phyloP scores from a whole-genome alignment of 1,139 yeast species.

The Candida freyschussii region DNA sequence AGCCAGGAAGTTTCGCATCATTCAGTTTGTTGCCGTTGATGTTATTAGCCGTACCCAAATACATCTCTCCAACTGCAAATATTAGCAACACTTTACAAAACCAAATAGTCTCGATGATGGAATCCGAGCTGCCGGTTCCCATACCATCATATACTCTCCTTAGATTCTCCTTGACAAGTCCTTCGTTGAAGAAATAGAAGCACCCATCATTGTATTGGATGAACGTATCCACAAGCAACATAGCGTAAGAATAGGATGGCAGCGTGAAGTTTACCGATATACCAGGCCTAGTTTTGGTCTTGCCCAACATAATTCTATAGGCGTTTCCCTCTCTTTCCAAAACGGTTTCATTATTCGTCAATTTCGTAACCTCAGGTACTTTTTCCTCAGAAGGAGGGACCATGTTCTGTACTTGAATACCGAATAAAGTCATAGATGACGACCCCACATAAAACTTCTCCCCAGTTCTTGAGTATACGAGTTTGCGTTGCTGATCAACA shows the following conservation, averaged over 20 bases:
- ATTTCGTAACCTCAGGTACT: constrained; percentile 11
- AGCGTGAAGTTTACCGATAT: constrained; percentile 62
- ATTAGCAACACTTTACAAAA: constrained; percentile 70
- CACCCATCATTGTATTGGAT: constrained; percentile 80
- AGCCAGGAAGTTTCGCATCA: constrained; percentile 57
- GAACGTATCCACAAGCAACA: constrained; percentile 69
- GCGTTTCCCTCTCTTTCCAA: constrained; percentile 73
- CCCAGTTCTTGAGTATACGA: constrained; percentile 69
- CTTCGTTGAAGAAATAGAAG: constrained; percentile 82
- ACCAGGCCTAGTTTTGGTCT: constrained; percentile 64
- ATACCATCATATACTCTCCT: constrained; percentile 49
- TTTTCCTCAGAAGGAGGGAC: constrained; percentile 23
- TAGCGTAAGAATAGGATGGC: constrained; percentile 75
- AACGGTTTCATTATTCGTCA: constrained; percentile 34
- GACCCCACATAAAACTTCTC: constrained; percentile 74
- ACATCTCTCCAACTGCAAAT: constrained; percentile 84
- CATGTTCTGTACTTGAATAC: constrained; percentile 63
- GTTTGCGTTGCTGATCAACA: constrained; percentile 62
- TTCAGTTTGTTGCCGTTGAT: constrained; percentile 37
- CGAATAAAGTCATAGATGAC: constrained; percentile 76
- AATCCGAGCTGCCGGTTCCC: constrained; percentile 37
- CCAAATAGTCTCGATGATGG: constrained; percentile 73
- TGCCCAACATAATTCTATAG: constrained; percentile 61
- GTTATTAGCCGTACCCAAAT: constrained; percentile 61
- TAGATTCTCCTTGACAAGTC: constrained; percentile 61